Evolutionary conservation across 345 rosid species (phyloP), one percentile per base, ranked within the genome.

Genomic region (Combretum micranthum): DNA sequence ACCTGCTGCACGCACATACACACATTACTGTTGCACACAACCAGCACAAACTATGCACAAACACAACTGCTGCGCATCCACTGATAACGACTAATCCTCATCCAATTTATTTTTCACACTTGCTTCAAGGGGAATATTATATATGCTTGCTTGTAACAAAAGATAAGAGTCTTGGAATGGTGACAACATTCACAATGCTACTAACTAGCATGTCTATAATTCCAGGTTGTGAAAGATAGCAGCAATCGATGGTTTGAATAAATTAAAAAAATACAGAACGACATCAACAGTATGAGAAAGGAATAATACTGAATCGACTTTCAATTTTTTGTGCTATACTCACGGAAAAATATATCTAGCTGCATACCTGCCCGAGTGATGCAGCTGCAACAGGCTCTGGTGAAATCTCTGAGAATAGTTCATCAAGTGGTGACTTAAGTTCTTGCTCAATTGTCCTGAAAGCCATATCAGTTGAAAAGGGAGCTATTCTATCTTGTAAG

Each of bases 361-460:
- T 12, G 18, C 21, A 16, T 54, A 88, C 96, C 93, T 92, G 98
- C 52, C 96, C 98, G 43, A 88, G 95, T 43, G 98, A 92, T 26
- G 98, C 96, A 65, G 96, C 95, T 50, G 95, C 96, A 51, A 74
- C 60, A 59, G 96, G 96, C 79, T 92, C 84, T 37, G 86, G 95
- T 20, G 96, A 92, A 64, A 92, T 92, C 80, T 92, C 96, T 4
- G 82, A 79, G 79, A 92, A 92, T 62, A 92, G 56, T 46, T 69
- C 77, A 50, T 83, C 88, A 68, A 86, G 63, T 52, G 81, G 85
- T 67, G 76, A 66, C 47, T 88, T 84, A 64, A 92, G 88, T 61
- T 88, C 95, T 71, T 81, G 69, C 70, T 88, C 87, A 57, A 92
- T 81, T 60, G 76, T 84, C 68, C 61, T 73, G 55, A 88, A 76